Evolutionary conservation across 139 green algal genomes (phyloP), one percentile per base, ranked within the genome.

Genomic region (Chlorella sp.): DNA sequence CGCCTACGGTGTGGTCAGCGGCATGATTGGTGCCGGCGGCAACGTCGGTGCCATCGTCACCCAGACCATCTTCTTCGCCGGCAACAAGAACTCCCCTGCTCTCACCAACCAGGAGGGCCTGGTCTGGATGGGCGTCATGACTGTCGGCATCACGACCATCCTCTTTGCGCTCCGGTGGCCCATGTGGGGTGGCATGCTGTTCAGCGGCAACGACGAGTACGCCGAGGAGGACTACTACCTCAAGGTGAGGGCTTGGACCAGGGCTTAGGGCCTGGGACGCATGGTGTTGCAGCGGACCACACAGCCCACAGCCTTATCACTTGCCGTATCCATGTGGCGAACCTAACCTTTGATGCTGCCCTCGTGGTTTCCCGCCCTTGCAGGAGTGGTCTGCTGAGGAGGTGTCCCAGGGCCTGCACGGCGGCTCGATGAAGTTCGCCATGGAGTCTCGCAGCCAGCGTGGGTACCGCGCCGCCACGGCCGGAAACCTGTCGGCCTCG

Each of bases 141-240:
- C 94, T 62, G 83, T 96, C 17, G 78, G 50, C 17, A 75, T 95
- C 1, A 93, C 92, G 0, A 35, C 78, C 10, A 62, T 90, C 31
- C 74, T 95, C 10, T 60, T 84, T 26, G 34, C 83, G 30, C 83
- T 98, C 71, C 89, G 91, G 75, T 98, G 96, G 81, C 93, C 93
- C 63, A 92, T 92, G 90, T 97, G 92, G 94, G 94, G 94, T 33
- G 85, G 86, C 77, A 94, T 96, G 85, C 83, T 97, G 49, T 85
- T 71, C n/a, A 36, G 59, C 20, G 66, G 85, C 33, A 91, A 84
- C 71, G 73, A 80, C 64, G 80, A 78, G 17, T 67, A 80, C 49
- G 90, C 82, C 5, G 94, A 97, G 81, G 87, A 96, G 81, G 89
- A 97, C 49, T 98, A 96, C 82, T 96, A 96, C 79, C 64, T 90